A percentile compares a stretch with the other conserved stretches of the same genome.
phyloP scores from a whole-genome alignment of 1,284 basidiomycete species.

The Ceratobasidium sp. region DNA sequence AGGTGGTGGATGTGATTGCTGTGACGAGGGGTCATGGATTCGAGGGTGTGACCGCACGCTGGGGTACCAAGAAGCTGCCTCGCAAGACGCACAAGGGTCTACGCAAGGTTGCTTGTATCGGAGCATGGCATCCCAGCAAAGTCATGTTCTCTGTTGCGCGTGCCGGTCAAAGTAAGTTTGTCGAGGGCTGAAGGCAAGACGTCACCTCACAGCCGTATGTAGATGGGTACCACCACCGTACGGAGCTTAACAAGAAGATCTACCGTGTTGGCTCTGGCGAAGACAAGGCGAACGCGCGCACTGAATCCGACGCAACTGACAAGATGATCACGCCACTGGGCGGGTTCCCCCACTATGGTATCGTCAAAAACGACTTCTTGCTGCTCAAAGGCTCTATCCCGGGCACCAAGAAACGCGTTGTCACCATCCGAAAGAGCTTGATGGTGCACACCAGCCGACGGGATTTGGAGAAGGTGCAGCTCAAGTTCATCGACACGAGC shows the following conservation, averaged over 20 bases:
- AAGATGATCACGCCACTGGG: constrained; percentile 98
- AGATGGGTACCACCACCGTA: constrained; percentile 99
- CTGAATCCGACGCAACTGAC: constrained; percentile 92
- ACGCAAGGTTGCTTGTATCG: constrained; percentile 99
- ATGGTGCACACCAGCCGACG: constrained; percentile 89
- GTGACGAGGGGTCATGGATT: constrained; percentile 99
- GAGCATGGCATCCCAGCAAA: constrained; percentile 98
- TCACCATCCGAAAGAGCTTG: constrained; percentile 90
- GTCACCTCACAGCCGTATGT: constrained; percentile 48
- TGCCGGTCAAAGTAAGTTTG: constrained; percentile 92
- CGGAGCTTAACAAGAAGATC: constrained; percentile 98
- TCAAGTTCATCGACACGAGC: constrained; percentile 99
- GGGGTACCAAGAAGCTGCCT: constrained; percentile 99
- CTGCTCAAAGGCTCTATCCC: constrained; percentile 95
- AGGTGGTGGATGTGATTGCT: constrained; percentile 96
- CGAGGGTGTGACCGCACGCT: constrained; percentile 99
- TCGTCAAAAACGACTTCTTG: constrained; percentile 98
- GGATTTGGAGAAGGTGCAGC: constrained; percentile 95
- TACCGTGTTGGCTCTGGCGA: constrained; percentile 91
- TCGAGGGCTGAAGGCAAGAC: constrained; percentile 23
- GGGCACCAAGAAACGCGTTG: constrained; percentile 97
- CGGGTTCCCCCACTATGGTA: constrained; percentile 99
- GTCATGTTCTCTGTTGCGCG: constrained; percentile 99
- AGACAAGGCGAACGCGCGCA: constrained; percentile 89
- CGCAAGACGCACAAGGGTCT: constrained; percentile 99